A percentile compares a stretch with the other conserved stretches of the same genome.
Conservation (phyloP, 1,139 yeast genomes). For the Yamadazyma dendronema region DNA sequence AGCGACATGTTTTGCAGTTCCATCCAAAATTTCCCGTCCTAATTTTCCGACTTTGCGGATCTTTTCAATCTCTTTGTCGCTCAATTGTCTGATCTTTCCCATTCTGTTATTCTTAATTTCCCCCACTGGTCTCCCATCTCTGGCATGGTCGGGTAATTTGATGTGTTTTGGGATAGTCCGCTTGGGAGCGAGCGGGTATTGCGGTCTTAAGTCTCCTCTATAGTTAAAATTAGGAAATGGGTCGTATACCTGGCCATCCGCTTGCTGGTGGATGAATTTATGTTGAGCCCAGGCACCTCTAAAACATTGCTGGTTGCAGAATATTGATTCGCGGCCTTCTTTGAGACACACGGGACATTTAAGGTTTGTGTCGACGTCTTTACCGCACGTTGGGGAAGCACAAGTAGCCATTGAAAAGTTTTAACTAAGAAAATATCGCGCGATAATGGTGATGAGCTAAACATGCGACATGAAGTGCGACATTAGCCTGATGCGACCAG, state of each 20-base stretch:
- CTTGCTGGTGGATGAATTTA: constrained; percentile 49
- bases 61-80: constrained; percentile 65
- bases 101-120: constrained; percentile 76
- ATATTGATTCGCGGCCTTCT: constrained; percentile 56
- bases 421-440: not conserved
- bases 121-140: constrained; percentile 70
- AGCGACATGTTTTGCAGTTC: constrained; percentile 75
- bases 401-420: constrained; percentile 35
- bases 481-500: no score
- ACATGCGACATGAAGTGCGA: no score
- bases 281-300: constrained; percentile 68
- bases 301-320: constrained; percentile 87
- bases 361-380: constrained; percentile 67
- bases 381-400: constrained; percentile 81
- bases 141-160: constrained; percentile 81
- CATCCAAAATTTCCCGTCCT: constrained; percentile 87
- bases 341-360: constrained; percentile 94
- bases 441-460: no score
- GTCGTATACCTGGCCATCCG: constrained; percentile 56
- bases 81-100: constrained; percentile 61
- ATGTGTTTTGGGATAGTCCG: constrained; percentile 72
- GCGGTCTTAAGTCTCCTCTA: constrained; percentile 74
- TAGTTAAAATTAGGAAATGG: constrained; percentile 82
- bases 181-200: constrained; percentile 76
- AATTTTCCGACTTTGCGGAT: constrained; percentile 70